A percentile compares a stretch with the other conserved stretches of the same genome.
Evolutionary conservation across 73 alveolate species (phyloP).

Genomic region (Paramecium caudatum): DNA sequence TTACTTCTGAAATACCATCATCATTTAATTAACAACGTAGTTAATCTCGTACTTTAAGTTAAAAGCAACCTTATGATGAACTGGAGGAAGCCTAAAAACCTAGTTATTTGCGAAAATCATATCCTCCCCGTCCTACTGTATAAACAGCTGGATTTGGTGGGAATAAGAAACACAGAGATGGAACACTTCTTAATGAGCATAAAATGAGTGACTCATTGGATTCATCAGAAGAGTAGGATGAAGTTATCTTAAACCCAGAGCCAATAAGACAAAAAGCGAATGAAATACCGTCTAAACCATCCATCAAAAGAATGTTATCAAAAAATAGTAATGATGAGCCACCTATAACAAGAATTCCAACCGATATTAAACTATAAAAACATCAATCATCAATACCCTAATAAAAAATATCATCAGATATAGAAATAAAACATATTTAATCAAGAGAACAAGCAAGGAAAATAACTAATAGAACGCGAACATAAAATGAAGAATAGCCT

Average conservation of each 20-base stretch:
- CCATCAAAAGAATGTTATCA: neutral
- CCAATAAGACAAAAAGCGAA: neutral
- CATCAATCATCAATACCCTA: neutral
- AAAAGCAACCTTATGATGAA: neutral
- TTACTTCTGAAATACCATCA: neutral
- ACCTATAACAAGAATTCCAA: neutral
- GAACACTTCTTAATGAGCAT: neutral
- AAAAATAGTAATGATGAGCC: conserved; percentile 5
- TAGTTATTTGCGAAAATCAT: conserved; percentile 4
- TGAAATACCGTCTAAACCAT: neutral
- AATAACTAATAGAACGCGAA: neutral
- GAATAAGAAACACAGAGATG: neutral
- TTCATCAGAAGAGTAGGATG: conserved; percentile 23
- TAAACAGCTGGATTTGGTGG: conserved; percentile 40
- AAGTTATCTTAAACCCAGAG: neutral
- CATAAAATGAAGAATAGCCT: conserved; percentile 12
- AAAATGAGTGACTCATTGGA: neutral
- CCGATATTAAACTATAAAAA: neutral
- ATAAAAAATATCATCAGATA: neutral
- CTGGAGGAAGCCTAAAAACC: neutral
- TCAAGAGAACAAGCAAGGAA: neutral
- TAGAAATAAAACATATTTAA: neutral
- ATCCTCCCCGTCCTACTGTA: neutral
- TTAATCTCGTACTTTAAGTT: conserved; percentile 2
- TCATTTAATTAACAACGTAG: conserved; percentile 31